Base-by-base conservation (phyloP, 2,329 filamentous ascomycete species). In the Aspergillus brasiliensis region DNA sequence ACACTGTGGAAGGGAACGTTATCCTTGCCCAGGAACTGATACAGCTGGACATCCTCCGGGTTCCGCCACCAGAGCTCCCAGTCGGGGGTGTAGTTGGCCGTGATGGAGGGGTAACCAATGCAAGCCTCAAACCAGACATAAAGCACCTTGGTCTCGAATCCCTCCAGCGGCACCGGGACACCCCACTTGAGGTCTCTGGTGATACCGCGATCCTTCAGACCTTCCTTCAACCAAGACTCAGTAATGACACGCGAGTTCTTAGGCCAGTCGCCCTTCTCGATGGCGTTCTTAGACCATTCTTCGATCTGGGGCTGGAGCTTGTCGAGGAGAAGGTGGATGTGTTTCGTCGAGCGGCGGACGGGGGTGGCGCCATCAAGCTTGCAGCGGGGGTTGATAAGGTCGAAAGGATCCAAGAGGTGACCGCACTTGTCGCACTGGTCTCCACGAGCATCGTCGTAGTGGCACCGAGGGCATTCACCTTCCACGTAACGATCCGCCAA, bases 51-150 rank as follows among this genome's bases (percentile, higher is more conserved):
- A 34, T 96, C 84, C 47, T 96, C 89, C 0, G 92, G 91, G 75
- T 96, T 90, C 72, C 90, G 88, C 93, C 93, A 97, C 93, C 93
- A 97, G 72, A 91, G 85, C 80, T 96, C 88, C 93, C 93, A 97
- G 63, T 96, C 69, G 47, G 88, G 84, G 5, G 92, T 97, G 76
- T 96, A 96, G 69, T 87, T 92, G 65, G 91, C 91, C 1, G 93
- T 97, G 67, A 97, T 97, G 1, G 92, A 96, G n/a, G 92, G 88
- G 74, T 97, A 97, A 19, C 93, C 93, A 71, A 97, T 95, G 77
- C 91, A 95, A 57, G 91, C 91, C 74, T 96, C 91, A 73, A 97
- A 92, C 92, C 89, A 91, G 61, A 97, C 92, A 72, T 97, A 97
- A 66, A 97, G 87, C 62, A 97, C 94, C 81, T 91, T 91, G 64